phyloP scores from a whole-genome alignment of 345 rosid genomes.

The Melaleuca quinquenervia region DNA sequence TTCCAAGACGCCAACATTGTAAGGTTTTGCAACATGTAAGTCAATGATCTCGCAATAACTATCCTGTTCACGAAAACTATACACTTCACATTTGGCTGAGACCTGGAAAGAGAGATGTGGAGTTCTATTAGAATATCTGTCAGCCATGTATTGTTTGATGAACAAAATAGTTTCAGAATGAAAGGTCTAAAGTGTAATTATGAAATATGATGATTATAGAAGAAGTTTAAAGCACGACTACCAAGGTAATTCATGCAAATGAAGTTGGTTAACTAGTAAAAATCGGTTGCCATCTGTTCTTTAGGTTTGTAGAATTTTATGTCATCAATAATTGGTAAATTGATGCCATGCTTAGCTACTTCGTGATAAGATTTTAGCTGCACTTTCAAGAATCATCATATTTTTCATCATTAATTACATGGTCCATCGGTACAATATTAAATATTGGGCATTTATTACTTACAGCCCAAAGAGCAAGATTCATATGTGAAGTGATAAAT shows the following conservation, averaged over 20 bases:
- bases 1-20: slow-evolving; percentile 62
- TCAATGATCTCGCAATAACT: slow-evolving; percentile 66
- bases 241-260: neutral
- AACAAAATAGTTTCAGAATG: neutral
- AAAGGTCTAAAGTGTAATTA: neutral
- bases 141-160: neutral
- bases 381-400: neutral
- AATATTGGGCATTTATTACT: neutral
- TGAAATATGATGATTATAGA: neutral
- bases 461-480: neutral
- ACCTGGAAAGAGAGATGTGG: slow-evolving; percentile 35
- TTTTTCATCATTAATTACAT: neutral
- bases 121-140: slow-evolving; percentile 2
- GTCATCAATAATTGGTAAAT: neutral
- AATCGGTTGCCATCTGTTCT: neutral
- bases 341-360: neutral
- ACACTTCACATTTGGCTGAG: slow-evolving; percentile 69
- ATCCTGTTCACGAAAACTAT: slow-evolving; percentile 91
- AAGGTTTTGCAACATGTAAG: slow-evolving; percentile 56
- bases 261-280: neutral
- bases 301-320: neutral
- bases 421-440: neutral
- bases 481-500: neutral
- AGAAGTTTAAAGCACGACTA: neutral
- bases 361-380: neutral